These are phyloP conservation scores for Aegilops bicornis DNA, from an alignment of 176 grass and related monocot species.

Conservation along the genomic window DNA sequence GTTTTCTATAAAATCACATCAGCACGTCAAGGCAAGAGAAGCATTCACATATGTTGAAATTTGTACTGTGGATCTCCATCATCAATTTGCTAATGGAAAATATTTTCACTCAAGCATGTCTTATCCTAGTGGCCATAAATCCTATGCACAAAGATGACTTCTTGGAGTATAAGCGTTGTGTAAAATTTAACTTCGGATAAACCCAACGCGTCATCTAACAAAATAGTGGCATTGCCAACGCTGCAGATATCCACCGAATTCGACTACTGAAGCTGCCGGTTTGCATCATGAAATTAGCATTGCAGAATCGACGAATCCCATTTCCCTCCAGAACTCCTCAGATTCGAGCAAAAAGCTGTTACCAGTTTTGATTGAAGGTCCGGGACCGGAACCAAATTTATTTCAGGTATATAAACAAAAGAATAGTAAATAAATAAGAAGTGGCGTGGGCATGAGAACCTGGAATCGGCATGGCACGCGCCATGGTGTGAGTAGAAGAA, in stretches of 20 bases:
- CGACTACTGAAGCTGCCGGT: neutral
- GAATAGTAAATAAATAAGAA: neutral
- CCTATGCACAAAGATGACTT: neutral
- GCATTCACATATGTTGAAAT: neutral
- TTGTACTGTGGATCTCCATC: neutral
- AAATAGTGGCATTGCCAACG: neutral
- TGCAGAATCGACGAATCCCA: neutral
- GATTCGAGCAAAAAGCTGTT: neutral
- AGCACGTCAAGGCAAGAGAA: neutral
- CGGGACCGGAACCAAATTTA: neutral
- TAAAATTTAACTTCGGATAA: neutral
- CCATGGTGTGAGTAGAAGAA: slow-evolving; percentile 21
- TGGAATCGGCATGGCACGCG: slow-evolving; percentile 13
- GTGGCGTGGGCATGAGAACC: slow-evolving; percentile 15
- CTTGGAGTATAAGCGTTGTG: neutral
- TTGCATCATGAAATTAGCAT: neutral
- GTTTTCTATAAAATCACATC: neutral
- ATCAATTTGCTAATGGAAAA: slow-evolving; percentile 1
- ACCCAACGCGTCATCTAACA: neutral
- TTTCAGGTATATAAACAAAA: neutral
- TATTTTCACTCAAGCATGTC: neutral
- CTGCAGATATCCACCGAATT: neutral
- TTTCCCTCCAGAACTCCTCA: neutral
- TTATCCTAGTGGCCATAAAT: neutral
- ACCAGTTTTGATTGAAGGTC: neutral